These are phyloP conservation scores for Perkinsus chesapeaki DNA, from an alignment of 169 alveolate species.

Conservation along the genomic window DNA sequence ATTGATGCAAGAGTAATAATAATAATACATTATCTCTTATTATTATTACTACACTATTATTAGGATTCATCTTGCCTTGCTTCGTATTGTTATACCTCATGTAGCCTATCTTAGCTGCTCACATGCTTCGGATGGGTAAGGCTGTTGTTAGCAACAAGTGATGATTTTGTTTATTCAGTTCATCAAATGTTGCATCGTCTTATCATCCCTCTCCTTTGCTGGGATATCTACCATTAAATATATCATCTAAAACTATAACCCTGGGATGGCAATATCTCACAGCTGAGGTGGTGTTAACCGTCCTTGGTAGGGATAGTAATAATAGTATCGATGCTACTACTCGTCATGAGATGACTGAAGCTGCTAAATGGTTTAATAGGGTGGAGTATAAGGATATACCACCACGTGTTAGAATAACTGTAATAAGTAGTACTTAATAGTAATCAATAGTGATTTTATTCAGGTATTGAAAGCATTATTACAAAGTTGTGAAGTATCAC, in stretches of 20 bases:
- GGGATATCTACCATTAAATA: not conserved
- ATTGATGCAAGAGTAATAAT: not conserved
- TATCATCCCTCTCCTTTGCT: too few relatives aligned
- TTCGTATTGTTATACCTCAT: not conserved
- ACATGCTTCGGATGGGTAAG: not conserved
- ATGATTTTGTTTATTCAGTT: not conserved
- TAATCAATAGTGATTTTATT: not conserved
- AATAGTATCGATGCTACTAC: not conserved
- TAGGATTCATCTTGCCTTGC: not conserved
- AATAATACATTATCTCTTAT: not conserved
- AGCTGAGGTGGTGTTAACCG: not conserved
- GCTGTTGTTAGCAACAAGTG: not conserved
- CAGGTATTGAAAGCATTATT: not conserved
- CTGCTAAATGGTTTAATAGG: not conserved
- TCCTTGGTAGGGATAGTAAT: not conserved
- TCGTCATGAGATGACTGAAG: not conserved
- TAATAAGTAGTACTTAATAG: not conserved
- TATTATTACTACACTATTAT: not conserved
- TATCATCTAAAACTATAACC: not conserved
- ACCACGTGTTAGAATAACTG: not conserved
- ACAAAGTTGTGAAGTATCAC: not conserved
- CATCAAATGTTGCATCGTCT: too few relatives aligned
- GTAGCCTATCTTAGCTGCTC: not conserved
- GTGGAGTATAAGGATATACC: not conserved
- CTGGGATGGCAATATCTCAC: not conserved